Evolutionary conservation across 2,329 filamentous ascomycete species (phyloP).

Genomic region (Emergomyces pasteurianus): DNA sequence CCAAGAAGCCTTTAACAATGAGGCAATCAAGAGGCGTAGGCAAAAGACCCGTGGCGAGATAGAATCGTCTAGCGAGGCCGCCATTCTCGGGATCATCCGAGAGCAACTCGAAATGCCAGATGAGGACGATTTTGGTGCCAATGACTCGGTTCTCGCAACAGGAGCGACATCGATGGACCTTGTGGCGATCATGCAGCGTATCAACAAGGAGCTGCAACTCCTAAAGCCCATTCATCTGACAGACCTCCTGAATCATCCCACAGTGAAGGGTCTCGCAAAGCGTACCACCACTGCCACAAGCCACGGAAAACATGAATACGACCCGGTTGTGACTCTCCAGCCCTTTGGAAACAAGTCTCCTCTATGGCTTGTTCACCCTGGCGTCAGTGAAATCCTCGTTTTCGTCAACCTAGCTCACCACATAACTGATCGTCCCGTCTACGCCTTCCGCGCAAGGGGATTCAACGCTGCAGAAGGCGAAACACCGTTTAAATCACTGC

Average conservation of each 20-base stretch:
- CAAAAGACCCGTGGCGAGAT: background rate
- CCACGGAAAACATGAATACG: constrained; percentile 6
- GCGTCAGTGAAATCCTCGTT: constrained; percentile 24
- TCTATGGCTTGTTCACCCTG: constrained; percentile 25
- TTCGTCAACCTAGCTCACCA: constrained; percentile 19
- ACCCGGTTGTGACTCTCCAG: constrained; percentile 17
- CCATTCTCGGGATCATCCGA: constrained; percentile 29
- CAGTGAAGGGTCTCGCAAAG: constrained; percentile 15
- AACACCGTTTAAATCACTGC: constrained; percentile 23
- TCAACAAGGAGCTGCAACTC: constrained; percentile 13
- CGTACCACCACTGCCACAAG: constrained; percentile 2
- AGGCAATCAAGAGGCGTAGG: constrained; percentile 8
- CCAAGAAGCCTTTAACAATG: constrained; percentile 8
- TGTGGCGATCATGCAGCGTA: constrained; percentile 20
- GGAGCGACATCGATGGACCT: constrained; percentile 29
- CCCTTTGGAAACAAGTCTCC: constrained; percentile 15
- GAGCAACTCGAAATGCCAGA: constrained; percentile 14
- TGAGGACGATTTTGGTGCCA: constrained; percentile 3
- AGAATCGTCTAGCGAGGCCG: background rate
- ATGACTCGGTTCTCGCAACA: constrained; percentile 20
- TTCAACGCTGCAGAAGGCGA: constrained; percentile 25
- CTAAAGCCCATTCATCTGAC: constrained; percentile 22
- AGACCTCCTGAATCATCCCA: constrained; percentile 20
- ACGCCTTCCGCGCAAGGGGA: constrained; percentile 35
- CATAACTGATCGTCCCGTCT: constrained; percentile 31